A percentile compares a stretch with the other conserved stretches of the same genome.
Evolutionary conservation across 176 grass and related monocot genomes (phyloP).

Genomic region (Musa troglodytarum): DNA sequence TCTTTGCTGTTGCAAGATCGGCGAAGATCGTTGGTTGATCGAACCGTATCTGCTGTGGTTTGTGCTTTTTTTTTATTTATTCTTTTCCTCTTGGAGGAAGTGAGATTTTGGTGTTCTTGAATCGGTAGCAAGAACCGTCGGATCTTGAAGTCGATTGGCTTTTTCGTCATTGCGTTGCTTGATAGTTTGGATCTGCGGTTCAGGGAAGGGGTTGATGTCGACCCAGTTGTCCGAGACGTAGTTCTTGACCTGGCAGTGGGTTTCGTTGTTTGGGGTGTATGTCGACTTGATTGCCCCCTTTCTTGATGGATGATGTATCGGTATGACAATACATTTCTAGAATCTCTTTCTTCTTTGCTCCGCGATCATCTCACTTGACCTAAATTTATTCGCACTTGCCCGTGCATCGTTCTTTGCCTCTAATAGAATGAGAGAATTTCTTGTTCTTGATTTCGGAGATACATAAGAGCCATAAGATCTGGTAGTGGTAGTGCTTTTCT

Average conservation of each 20-base stretch:
- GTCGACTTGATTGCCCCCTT: not conserved
- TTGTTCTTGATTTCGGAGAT: too few relatives aligned
- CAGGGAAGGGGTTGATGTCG: not conserved
- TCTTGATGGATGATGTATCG: not conserved
- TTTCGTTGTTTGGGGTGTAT: not conserved
- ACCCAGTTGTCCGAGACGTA: not conserved
- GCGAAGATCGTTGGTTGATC: not conserved
- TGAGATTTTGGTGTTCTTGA: not conserved
- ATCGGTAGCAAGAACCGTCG: not conserved
- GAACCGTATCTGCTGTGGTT: not conserved
- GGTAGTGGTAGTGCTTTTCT: too few relatives aligned
- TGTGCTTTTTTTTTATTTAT: not conserved
- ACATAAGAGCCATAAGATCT: too few relatives aligned
- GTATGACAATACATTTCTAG: too few relatives aligned
- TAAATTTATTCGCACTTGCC: too few relatives aligned
- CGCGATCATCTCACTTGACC: too few relatives aligned
- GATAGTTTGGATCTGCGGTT: too few relatives aligned
- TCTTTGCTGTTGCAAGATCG: not conserved
- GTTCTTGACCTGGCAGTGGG: not conserved
- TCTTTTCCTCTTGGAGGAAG: not conserved
- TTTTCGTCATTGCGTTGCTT: too few relatives aligned
- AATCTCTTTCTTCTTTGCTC: too few relatives aligned
- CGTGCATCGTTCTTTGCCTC: too few relatives aligned
- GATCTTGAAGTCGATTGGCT: too few relatives aligned
- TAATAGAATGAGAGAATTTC: too few relatives aligned